Percentiles rank a stretch among this genome's conserved stretches.
phyloP scores from a whole-genome alignment of 371 early-diverging fungal species.

The Fennellomyces sp. region DNA sequence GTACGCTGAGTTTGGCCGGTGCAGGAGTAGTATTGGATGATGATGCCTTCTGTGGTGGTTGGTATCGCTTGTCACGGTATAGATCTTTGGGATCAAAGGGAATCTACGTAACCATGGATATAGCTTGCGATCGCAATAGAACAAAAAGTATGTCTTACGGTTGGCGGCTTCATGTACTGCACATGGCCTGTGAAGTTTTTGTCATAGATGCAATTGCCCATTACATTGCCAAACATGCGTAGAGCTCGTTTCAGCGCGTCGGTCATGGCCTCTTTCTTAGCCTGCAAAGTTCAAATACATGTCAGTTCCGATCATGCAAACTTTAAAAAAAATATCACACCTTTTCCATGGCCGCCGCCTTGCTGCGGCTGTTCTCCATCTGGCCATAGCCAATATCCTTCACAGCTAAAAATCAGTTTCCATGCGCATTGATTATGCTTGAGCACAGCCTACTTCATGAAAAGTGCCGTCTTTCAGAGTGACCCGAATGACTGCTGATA shows the following conservation, averaged over 20 bases:
- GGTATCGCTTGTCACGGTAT: constrained; percentile 30
- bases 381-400: constrained; percentile 51
- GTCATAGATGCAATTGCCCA: constrained; percentile 97
- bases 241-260: constrained; percentile 96
- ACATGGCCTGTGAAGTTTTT: constrained; percentile 79
- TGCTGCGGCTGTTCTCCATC: constrained; percentile 83
- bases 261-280: constrained; percentile 96
- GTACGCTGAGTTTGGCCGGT: neutral
- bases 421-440: neutral
- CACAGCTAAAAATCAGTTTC: neutral
- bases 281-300: too few species aligned
- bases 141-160: constrained; percentile 21
- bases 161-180: constrained; percentile 27
- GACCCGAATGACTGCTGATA: constrained; percentile 85
- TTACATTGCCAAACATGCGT: constrained; percentile 90
- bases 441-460: constrained; percentile 74
- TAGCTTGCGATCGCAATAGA: neutral
- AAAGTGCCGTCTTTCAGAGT: constrained; percentile 93
- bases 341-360: constrained; percentile 89
- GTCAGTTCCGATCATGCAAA: too few species aligned
- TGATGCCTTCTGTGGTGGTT: neutral
- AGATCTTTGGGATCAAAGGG: constrained; percentile 18
- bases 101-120: constrained; percentile 23
- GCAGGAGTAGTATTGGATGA: neutral
- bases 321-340: constrained; percentile 24